Base-by-base conservation (phyloP, 2,329 filamentous ascomycete genomes). In the Elsinoe necatrix region DNA sequence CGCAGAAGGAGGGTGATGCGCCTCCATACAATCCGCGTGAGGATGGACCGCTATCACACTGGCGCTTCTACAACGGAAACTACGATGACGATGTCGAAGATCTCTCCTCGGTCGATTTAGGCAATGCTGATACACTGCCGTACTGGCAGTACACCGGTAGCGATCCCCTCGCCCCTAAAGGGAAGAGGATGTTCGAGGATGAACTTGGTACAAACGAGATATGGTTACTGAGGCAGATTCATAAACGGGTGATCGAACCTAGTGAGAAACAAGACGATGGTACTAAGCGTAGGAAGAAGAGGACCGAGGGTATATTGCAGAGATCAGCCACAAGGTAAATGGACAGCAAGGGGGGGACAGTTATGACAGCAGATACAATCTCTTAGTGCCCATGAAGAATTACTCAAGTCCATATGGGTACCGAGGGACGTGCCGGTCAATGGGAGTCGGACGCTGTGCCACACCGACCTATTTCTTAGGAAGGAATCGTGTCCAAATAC, bases 61-160 rank as follows among this genome's bases (percentile, higher is more conserved):
- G 45, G 45, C 21, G 29, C 25, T 50, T 50, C 11, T 50, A 20
- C 34, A 25, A 50, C 34, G 45, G 45, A 6, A 31, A 50, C 4
- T 31, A 50, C 11, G 14, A 50, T 21, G 16, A 31, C 45, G 45
- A 50, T 14, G 25, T 31, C 25, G 45, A 50, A 16, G 45, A 50
- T 21, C 27, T 50, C 2, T 50, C 45, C 3, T 21, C 45, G 8
- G 45, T 34, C n/a, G 45, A 50, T 18, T 14, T 50, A 7, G 45
- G 25, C 14, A 50, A 50, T 5, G 29, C 14, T 50, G 45, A 50
- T 29, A 16, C 25, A 34, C 20, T 12, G 5, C 27, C 27, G 2
- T 50, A 50, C 25, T 50, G 45, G 45, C 20, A 34, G 25, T 50
- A 31, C 27, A 50, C 27, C 21, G 45, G 45, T 27, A 21, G n/a